Evolutionary conservation across 768 basidiomycete species (phyloP).

Genomic region (Terana coerulea): DNA sequence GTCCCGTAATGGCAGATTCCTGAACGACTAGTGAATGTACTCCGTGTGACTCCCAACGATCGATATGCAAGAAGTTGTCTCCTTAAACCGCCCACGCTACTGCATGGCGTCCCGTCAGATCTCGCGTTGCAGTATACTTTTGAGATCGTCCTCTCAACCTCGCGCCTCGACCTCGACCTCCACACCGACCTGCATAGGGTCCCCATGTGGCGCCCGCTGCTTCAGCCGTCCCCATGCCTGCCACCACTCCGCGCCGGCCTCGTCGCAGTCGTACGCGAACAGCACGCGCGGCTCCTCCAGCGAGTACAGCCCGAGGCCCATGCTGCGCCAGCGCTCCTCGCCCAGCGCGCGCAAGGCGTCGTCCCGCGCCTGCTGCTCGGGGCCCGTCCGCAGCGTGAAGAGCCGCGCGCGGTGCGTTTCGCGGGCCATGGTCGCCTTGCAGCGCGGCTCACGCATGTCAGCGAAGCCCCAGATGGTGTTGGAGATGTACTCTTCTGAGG

Average conservation of each 20-base stretch:
- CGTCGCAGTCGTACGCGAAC: constrained; percentile 33
- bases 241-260: constrained; percentile 36
- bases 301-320: constrained; percentile 19
- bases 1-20: too few species aligned
- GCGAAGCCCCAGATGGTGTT: constrained; percentile 32
- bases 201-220: constrained; percentile 17
- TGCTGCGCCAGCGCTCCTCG: constrained; percentile 21
- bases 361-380: constrained; percentile 23
- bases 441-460: constrained; percentile 30
- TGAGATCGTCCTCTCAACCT: not conserved
- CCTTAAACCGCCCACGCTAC: too few species aligned
- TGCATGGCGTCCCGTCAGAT: too few species aligned
- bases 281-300: constrained; percentile 29
- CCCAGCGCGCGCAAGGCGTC: constrained; percentile 19
- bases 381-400: constrained; percentile 18
- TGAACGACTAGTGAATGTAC: too few species aligned
- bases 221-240: constrained; percentile 30
- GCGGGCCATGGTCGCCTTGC: not conserved
- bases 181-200: constrained; percentile 3
- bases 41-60: too few species aligned
- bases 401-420: constrained; percentile 6
- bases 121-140: too few species aligned
- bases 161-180: constrained; percentile 9
- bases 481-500: constrained; percentile 25
- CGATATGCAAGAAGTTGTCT: too few species aligned